These are phyloP conservation scores for Teratosphaeriaceae sp. DNA, from an alignment of 2,329 filamentous ascomycete species.

Conservation along the genomic window DNA sequence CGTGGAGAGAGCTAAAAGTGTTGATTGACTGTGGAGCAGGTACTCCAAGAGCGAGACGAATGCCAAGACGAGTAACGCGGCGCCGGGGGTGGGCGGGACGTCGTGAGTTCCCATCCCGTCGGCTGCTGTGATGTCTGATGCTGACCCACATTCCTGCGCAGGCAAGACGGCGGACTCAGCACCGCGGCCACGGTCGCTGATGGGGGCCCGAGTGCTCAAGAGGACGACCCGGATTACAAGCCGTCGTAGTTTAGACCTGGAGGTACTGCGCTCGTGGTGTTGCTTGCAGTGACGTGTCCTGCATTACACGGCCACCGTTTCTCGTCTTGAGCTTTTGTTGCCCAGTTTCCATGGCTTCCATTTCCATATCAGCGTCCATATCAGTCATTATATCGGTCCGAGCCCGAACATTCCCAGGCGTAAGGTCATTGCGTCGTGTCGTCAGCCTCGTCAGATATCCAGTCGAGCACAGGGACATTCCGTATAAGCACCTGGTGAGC, in stretches of 20 bases:
- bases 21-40: not conserved
- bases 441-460: too few relatives aligned
- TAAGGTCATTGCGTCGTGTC: too few relatives aligned
- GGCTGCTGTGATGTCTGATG: not conserved
- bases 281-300: too few relatives aligned
- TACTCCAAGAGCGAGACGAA: conserved; percentile 7
- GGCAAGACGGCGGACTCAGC: conserved; percentile 18
- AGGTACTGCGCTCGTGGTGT: too few relatives aligned
- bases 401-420: too few relatives aligned
- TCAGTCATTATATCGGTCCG: too few relatives aligned
- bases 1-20: not conserved
- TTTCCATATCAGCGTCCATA: too few relatives aligned
- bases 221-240: conserved; percentile 1
- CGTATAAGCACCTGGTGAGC: too few relatives aligned
- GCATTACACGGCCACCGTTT: too few relatives aligned
- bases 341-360: too few relatives aligned
- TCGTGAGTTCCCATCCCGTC: not conserved
- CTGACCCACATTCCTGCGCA: not conserved
- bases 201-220: conserved; percentile 3
- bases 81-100: conserved; percentile 18
- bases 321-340: too few relatives aligned
- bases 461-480: too few relatives aligned
- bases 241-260: not conserved
- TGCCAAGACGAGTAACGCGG: conserved; percentile 6
- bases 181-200: conserved; percentile 19